Evolutionary conservation across 495 filamentous ascomycete species (phyloP), one percentile per base, ranked within the genome.

Genomic region (Hypomontagnella submonticulosa): DNA sequence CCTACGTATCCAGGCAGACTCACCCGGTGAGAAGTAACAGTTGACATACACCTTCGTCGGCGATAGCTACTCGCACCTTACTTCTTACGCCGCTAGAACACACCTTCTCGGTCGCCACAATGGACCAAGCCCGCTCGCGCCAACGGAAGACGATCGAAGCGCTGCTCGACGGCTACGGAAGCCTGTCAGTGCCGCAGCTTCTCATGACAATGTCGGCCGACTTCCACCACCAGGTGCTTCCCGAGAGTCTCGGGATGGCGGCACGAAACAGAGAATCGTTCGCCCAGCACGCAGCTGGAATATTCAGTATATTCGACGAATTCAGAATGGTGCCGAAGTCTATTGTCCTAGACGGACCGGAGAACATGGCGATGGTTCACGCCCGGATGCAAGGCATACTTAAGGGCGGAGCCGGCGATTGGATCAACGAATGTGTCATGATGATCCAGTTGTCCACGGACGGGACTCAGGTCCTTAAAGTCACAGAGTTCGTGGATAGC

Each of bases 401-500:
- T 11, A 74, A 76, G 49, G 18, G 34, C 4, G 61, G 38, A 37
- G 42, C 13, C 1, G 63, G 51, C 3, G 33, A 67, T 13, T 80
- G 77, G 76, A 57, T 18, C 6, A 80, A 80, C 53, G 78, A 81
- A 59, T 81, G 78, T 30, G 57, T 80, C 8, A 55, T 80, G 70
- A 72, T 78, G 16, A 69, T 81, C 27, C 51, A 59, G 19, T 36
- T 80, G 13, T 67, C 62, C 4, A 53, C 58, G 0, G 75, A 78
- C 49, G 74, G 73, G 2, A 49, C 18, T 4, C 34, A 71, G 49
- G 71, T 80, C 12, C 50, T 58, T 6, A 61, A 63, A 27, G 65
- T 79, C 36, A 64, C 50, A 19, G 78, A 81, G 72, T 80, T 78
- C 58, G 78, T 79, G 16, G 78, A 80, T 32, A 77, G 74, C 41